Evolutionary conservation across 352 stramenopile genomes (phyloP), one percentile per base, ranked within the genome.

Genomic region (Hyaloperonospora brassicae): DNA sequence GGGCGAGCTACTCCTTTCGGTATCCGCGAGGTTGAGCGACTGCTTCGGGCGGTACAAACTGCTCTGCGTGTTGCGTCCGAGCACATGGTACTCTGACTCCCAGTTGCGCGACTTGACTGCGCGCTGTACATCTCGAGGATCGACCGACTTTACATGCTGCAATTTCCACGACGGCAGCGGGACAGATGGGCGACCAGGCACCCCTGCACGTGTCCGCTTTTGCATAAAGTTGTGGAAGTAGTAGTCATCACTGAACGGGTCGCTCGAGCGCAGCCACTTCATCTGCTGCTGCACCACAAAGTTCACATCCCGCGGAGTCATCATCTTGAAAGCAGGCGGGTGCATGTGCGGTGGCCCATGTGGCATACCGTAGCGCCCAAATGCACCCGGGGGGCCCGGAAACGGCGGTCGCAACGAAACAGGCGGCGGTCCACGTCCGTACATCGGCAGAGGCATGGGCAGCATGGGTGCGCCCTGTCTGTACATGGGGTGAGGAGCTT

Each of bases 181-280:
- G 1, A 80, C 62, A 1, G 68, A 67, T 4, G 65, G 55, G 24
- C 69, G 57, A 17, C 72, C 72, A 24, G 63, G 49, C 11, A 56
- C 57, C 3, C 53, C 66, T 31, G 41, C 47, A 12, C 79, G 76
- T 35, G 70, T 64, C 12, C 80, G 76, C 65, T 93, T 93, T 64
- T 89, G 76, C 64, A 81, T 66, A 39, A 78, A 87, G 55, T 91
- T 91, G 64, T 91, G 77, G 55, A 88, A 93, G 51, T 91, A 93
- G 56, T 93, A 91, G 63, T 93, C 83, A 56, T 93, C 83, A 59
- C 80, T 93, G 63, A 91, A 93, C 46, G 83, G 83, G 45, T 93
- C 83, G 53, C 80, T 90, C n/a, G 70, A 83, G 22, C 81, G 80
- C 25, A 93, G 70, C 68, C 83, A 78, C 72, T 93, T 93, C 75